These are phyloP conservation scores for Thelonectria rubi DNA, from an alignment of 2,329 filamentous ascomycete genomes.

Conservation along the genomic window DNA sequence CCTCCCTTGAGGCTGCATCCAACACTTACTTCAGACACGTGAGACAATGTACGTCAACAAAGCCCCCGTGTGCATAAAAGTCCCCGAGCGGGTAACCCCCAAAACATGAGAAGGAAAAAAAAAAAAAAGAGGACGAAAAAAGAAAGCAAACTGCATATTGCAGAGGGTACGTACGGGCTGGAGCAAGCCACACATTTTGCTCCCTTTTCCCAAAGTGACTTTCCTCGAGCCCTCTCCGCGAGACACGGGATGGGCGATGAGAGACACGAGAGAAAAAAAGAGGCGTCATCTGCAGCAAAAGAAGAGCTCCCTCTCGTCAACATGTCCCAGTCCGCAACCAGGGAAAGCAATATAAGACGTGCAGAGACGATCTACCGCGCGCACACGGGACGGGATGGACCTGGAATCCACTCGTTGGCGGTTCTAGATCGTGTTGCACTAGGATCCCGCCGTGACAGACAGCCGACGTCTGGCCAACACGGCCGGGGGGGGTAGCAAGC, in stretches of 20 bases:
- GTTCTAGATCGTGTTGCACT: conserved; percentile 34
- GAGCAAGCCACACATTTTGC: conserved; percentile 9
- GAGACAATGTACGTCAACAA: conserved; percentile 34
- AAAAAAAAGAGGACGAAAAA: conserved; percentile 12
- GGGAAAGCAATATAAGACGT: conserved; percentile 15
- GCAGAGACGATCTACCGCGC: conserved; percentile 25
- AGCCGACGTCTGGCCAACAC: too few species aligned
- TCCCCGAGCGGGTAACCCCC: too few species aligned
- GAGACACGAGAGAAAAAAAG: conserved; percentile 2
- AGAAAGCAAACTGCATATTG: conserved; percentile 17
- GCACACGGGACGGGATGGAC: conserved; percentile 14
- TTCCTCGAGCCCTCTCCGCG: conserved; percentile 31
- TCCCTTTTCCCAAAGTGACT: conserved; percentile 14
- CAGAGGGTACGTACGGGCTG: neutral
- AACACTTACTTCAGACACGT: neutral
- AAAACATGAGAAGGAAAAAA: too few species aligned
- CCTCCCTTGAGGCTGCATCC: neutral
- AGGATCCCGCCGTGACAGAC: conserved; percentile 14
- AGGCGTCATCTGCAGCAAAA: too few species aligned
- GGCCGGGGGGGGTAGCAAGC: too few species aligned
- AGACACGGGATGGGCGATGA: conserved; percentile 23
- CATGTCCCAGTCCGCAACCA: neutral
- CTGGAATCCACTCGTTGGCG: conserved; percentile 21
- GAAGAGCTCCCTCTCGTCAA: neutral
- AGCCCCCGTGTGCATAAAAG: conserved; percentile 14